Evolutionary conservation across 345 rosid species (phyloP).

Genomic region (sweet orange (Citrus sinensis)): DNA sequence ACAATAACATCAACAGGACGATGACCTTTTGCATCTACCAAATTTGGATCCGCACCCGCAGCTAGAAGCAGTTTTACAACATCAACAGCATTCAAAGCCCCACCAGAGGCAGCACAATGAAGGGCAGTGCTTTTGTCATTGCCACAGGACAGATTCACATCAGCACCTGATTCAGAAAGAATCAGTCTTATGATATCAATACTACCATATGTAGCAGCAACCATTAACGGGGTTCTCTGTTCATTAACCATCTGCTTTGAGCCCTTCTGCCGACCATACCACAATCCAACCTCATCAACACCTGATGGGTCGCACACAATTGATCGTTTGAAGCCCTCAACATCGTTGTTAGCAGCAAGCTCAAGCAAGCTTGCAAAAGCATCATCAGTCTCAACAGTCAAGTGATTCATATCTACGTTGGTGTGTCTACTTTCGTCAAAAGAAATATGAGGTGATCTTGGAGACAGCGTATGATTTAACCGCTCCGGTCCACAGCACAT

Average conservation of each 20-base stretch:
- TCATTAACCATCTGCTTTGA: constrained; percentile 79
- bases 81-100: constrained; percentile 70
- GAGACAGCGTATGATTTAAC: constrained; percentile 29
- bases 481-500: constrained; percentile 52
- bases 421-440: constrained; percentile 32
- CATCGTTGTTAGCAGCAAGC: constrained; percentile 88
- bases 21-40: constrained; percentile 54
- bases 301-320: constrained; percentile 61
- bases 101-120: constrained; percentile 95
- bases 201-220: constrained; percentile 88
- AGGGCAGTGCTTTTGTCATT: constrained; percentile 73
- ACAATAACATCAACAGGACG: constrained; percentile 81
- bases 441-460: constrained; percentile 20
- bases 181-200: constrained; percentile 68
- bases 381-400: constrained; percentile 77
- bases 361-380: constrained; percentile 84
- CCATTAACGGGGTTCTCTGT: constrained; percentile 88
- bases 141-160: constrained; percentile 70
- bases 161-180: constrained; percentile 63
- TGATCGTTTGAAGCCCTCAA: constrained; percentile 53
- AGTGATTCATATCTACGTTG: constrained; percentile 62
- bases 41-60: constrained; percentile 74
- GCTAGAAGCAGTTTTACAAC: constrained; percentile 75
- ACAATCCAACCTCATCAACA: constrained; percentile 69
- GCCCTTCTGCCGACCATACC: constrained; percentile 92